Conservation (phyloP, 306 rosid species). For the Prunus mira region DNA sequence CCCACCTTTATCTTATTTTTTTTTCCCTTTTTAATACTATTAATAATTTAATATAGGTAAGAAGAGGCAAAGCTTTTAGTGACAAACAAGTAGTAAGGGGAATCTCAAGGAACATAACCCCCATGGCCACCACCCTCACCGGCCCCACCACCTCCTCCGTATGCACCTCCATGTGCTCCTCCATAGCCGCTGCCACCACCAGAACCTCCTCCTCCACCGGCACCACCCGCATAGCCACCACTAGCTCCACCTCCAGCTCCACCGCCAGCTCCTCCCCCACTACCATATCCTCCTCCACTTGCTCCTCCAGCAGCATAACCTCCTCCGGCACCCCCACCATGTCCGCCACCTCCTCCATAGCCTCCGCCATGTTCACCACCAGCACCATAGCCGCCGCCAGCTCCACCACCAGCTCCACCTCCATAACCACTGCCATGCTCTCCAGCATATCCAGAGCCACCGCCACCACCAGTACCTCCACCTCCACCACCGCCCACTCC, state of each 20-base stretch:
- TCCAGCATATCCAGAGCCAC: slow-evolving; percentile 3
- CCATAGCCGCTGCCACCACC: slow-evolving; percentile 36
- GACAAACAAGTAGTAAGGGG: not conserved
- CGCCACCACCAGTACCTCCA: slow-evolving; percentile 27
- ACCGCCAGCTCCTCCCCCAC: slow-evolving; percentile 33
- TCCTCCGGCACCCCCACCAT: slow-evolving; percentile 32
- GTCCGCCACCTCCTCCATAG: slow-evolving; percentile 15
- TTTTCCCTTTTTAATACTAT: not conserved
- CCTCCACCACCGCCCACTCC: slow-evolving; percentile 42
- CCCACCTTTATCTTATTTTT: slow-evolving; percentile 20
- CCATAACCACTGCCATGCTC: slow-evolving; percentile 20
- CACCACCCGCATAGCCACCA: slow-evolving; percentile 19
- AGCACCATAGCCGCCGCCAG: slow-evolving; percentile 23
- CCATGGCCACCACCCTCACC: slow-evolving; percentile 41
- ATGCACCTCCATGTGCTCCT: slow-evolving; percentile 46
- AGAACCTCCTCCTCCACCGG: slow-evolving; percentile 26
- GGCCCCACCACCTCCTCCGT: slow-evolving; percentile 42
- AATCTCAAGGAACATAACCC: slow-evolving; percentile 43
- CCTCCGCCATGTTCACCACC: slow-evolving; percentile 24
- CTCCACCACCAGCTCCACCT: slow-evolving; percentile 14
- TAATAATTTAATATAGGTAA: not conserved
- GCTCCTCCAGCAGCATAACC: slow-evolving; percentile 35
- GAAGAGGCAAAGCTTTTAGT: not conserved
- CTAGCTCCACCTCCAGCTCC: slow-evolving; percentile 23
- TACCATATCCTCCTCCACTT: slow-evolving; percentile 40